A percentile compares a stretch with the other conserved stretches of the same genome.
Conservation (phyloP, 2,329 filamentous ascomycete species). For the Monosporascus sp. region DNA sequence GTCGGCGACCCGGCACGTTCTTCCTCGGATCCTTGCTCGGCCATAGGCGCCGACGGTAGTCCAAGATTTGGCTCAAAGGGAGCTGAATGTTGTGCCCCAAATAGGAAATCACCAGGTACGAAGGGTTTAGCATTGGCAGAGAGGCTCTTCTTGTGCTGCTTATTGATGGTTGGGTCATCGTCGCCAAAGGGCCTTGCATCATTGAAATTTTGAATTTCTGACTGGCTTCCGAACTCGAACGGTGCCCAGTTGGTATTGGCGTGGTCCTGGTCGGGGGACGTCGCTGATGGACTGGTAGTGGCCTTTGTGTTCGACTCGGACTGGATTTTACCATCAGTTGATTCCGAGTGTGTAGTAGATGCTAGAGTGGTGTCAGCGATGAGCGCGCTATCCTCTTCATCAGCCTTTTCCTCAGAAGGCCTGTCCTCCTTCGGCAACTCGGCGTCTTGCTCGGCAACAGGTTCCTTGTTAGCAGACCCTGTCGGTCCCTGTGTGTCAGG, state of each 20-base stretch:
- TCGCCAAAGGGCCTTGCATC: conserved; percentile 46
- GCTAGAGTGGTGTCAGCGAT: conserved; percentile 47
- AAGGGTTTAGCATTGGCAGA: conserved; percentile 71
- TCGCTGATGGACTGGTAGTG: conserved; percentile 47
- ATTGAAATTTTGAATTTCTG: conserved; percentile 46
- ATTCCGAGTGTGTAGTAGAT: conserved; percentile 48
- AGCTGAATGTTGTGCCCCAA: conserved; percentile 28
- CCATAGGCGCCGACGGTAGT: conserved; percentile 18
- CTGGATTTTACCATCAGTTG: conserved; percentile 40
- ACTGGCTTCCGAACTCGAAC: conserved; percentile 52
- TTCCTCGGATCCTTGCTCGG: conserved; percentile 20
- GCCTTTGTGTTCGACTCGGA: conserved; percentile 36
- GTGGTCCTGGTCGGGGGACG: conserved; percentile 44
- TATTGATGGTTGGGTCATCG: conserved; percentile 32
- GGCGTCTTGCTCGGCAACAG: conserved; percentile 27
- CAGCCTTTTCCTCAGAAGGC: conserved; percentile 23
- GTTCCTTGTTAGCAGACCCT: conserved; percentile 4
- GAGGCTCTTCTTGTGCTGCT: conserved; percentile 51
- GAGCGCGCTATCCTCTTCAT: conserved; percentile 39
- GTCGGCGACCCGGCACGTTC: conserved; percentile 29
- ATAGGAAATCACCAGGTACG: conserved; percentile 35
- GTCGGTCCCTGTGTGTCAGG: conserved; percentile 23
- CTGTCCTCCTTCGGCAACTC: conserved; percentile 1
- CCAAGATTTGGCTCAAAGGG: conserved; percentile 24
- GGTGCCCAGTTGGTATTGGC: conserved; percentile 51